phyloP scores from a whole-genome alignment of 164 flowering plant genomes.

The Tetracentron sinense region DNA sequence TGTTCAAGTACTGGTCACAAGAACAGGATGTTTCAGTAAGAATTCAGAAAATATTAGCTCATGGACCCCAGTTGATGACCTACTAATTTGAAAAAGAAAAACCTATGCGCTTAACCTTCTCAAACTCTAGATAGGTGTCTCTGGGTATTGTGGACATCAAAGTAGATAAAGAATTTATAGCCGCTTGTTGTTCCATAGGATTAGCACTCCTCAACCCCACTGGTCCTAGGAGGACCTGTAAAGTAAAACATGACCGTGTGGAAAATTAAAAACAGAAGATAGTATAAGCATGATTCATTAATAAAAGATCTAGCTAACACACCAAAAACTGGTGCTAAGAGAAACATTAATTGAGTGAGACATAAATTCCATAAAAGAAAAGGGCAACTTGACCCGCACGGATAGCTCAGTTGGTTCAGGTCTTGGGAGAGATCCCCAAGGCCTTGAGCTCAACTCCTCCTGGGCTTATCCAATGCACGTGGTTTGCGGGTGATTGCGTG shows the following conservation, averaged over 20 bases:
- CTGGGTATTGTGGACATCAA: slow-evolving; percentile 79
- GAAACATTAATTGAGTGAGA: too few species aligned
- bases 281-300: neutral
- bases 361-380: too few species aligned
- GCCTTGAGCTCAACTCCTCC: too few species aligned
- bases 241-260: neutral
- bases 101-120: slow-evolving; percentile 47
- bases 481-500: too few species aligned
- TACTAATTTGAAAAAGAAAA: neutral
- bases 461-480: too few species aligned
- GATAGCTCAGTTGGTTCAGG: too few species aligned
- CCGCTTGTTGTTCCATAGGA: slow-evolving; percentile 68
- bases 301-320: neutral
- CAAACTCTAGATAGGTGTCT: slow-evolving; percentile 71
- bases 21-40: slow-evolving; percentile 15
- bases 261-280: neutral
- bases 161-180: slow-evolving; percentile 66
- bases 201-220: slow-evolving; percentile 62
- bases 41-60: neutral
- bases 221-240: slow-evolving; percentile 70
- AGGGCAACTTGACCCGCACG: too few species aligned
- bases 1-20: slow-evolving; percentile 54
- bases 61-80: neutral
- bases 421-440: too few species aligned
- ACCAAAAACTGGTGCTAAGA: neutral